Percentiles rank a stretch among this genome's conserved stretches.
Conservation (phyloP, 768 basidiomycete species). For the Tricholoma saponaceum region DNA sequence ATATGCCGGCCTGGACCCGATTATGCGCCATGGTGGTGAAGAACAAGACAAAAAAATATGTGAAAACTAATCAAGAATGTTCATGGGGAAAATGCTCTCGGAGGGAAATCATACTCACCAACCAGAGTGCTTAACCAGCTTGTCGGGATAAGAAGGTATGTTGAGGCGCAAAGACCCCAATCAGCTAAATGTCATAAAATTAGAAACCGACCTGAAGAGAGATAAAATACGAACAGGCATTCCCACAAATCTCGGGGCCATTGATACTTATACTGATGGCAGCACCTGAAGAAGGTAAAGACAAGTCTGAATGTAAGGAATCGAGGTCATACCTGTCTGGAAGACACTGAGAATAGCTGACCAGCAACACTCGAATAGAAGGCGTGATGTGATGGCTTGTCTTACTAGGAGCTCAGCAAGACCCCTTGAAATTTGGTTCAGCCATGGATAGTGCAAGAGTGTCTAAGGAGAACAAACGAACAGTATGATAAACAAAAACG, state of each 20-base stretch:
- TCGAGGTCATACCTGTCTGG: constrained; percentile 42
- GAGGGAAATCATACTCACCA: constrained; percentile 29
- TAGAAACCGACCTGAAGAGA: not conserved
- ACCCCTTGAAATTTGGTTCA: constrained; percentile 21
- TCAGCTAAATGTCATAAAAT: constrained; percentile 24
- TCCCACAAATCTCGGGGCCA: constrained; percentile 29
- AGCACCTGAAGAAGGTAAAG: constrained; percentile 31
- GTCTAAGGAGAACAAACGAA: constrained; percentile 18
- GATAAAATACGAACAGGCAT: constrained; percentile 25
- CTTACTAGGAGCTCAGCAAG: constrained; percentile 33
- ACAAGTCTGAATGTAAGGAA: not conserved
- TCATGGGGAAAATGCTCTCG: not conserved
- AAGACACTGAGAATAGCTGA: constrained; percentile 42
- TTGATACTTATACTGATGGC: constrained; percentile 44
- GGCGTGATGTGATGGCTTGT: constrained; percentile 33
- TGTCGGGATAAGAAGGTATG: constrained; percentile 41
- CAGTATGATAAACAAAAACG: constrained; percentile 32
- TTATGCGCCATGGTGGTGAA: constrained; percentile 43
- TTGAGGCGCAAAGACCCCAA: constrained; percentile 44
- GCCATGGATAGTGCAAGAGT: not conserved
- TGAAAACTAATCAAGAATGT: constrained; percentile 31
- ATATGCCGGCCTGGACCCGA: constrained; percentile 40
- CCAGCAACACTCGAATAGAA: constrained; percentile 56
- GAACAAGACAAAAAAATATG: constrained; percentile 54
- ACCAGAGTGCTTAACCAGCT: constrained; percentile 46